Percentiles rank a stretch among this genome's conserved stretches.
phyloP scores from a whole-genome alignment of 805 yeast genomes.

The Kuraishia hungarica region DNA sequence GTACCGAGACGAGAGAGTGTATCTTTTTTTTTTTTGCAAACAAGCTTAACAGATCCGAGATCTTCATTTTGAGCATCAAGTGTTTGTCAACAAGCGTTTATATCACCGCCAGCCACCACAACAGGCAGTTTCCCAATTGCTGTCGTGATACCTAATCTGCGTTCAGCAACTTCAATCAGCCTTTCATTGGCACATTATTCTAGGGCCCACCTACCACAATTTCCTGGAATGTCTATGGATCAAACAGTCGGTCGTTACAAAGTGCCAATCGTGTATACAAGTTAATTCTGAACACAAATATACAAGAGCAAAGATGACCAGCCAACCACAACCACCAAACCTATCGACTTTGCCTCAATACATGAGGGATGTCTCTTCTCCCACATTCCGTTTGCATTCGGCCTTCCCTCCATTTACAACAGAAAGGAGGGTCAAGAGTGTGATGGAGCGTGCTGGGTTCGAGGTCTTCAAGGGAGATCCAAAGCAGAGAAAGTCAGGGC shows the following conservation, averaged over 20 bases:
- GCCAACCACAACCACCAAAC: constrained; percentile 6
- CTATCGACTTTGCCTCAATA: constrained; percentile 22
- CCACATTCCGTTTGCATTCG: constrained; percentile 30
- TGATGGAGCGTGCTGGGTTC: constrained; percentile 78
- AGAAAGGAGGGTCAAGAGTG: constrained; percentile 54
- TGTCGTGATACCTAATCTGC: no score
- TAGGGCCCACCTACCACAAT: no score
- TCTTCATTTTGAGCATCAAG: no score
- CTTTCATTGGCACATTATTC: no score
- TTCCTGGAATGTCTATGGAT: neutral
- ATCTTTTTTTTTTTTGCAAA: no score
- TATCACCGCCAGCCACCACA: neutral
- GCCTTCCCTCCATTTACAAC: constrained; percentile 69
- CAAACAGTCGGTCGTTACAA: neutral
- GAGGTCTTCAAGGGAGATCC: constrained; percentile 35
- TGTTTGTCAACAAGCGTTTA: neutral
- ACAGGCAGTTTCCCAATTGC: no score
- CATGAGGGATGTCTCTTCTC: constrained; percentile 14
- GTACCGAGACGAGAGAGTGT: neutral
- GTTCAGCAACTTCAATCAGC: no score
- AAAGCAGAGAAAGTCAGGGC: neutral
- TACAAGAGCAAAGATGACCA: neutral
- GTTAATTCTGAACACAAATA: no score
- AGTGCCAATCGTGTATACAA: neutral
- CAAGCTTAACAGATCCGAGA: neutral